These are phyloP conservation scores for Cladophialophora immunda DNA, from an alignment of 2,329 filamentous ascomycete species.

Conservation along the genomic window DNA sequence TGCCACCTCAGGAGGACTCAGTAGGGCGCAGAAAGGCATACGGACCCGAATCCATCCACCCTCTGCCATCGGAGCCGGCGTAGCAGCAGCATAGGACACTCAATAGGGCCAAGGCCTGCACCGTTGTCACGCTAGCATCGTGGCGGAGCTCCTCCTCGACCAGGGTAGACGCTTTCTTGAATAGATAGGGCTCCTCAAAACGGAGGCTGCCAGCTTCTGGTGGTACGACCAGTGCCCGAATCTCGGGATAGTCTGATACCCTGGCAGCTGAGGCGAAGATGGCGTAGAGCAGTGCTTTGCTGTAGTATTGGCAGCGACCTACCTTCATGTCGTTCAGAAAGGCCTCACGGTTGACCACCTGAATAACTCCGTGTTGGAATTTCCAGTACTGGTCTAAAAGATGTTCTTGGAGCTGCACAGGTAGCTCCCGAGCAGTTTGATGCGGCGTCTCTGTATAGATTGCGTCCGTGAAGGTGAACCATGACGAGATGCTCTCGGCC, in stretches of 20 bases:
- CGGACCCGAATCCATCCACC: not conserved
- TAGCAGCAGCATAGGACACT: not conserved
- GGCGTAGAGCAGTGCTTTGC: slow-evolving; percentile 34
- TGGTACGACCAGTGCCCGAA: not conserved
- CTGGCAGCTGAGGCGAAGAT: slow-evolving; percentile 33
- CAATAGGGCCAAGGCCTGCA: not conserved
- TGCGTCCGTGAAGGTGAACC: not conserved
- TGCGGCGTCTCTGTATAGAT: not conserved
- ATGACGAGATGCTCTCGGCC: not conserved
- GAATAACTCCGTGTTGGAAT: slow-evolving; percentile 12
- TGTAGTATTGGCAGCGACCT: slow-evolving; percentile 26
- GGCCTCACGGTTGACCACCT: slow-evolving; percentile 9
- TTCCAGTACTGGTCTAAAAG: slow-evolving; percentile 15
- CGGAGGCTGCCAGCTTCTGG: not conserved
- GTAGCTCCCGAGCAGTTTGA: not conserved
- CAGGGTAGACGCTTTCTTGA: not conserved
- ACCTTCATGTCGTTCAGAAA: slow-evolving; percentile 12
- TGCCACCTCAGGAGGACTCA: not conserved
- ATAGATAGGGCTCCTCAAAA: not conserved
- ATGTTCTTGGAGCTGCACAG: not conserved
- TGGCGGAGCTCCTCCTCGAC: not conserved
- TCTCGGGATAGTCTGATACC: slow-evolving; percentile 21
- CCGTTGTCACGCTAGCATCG: not conserved
- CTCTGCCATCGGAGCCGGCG: not conserved
- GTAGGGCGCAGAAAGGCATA: not conserved